Conservation (phyloP, 352 stramenopile species). For the Phytophthora tentaculata region DNA sequence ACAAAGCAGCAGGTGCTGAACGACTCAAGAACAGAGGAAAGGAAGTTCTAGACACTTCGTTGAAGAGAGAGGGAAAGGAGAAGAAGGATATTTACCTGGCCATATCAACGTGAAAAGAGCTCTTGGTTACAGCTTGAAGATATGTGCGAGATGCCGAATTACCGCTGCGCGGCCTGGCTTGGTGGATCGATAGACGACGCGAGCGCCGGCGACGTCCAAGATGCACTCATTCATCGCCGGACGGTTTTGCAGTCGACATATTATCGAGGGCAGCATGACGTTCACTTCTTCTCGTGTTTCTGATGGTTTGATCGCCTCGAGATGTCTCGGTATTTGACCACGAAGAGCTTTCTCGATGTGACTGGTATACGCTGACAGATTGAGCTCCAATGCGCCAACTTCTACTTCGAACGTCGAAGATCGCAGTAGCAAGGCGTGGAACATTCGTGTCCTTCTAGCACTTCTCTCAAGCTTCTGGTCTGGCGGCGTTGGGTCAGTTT, state of each 20-base stretch:
- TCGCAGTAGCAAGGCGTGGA: slow-evolving; percentile 64
- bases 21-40: slow-evolving; percentile 31
- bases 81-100: slow-evolving; percentile 54
- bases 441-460: slow-evolving; percentile 46
- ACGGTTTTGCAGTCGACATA: slow-evolving; percentile 52
- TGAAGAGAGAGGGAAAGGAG: slow-evolving; percentile 14
- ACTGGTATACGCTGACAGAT: slow-evolving; percentile 52
- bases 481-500: neutral
- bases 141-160: slow-evolving; percentile 54
- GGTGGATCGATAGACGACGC: slow-evolving; percentile 62
- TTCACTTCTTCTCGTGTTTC: slow-evolving; percentile 56
- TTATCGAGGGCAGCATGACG: slow-evolving; percentile 40
- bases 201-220: slow-evolving; percentile 49
- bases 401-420: slow-evolving; percentile 62
- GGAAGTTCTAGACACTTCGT: slow-evolving; percentile 8
- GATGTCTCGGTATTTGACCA: neutral
- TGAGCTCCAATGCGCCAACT: slow-evolving; percentile 50
- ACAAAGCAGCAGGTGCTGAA: slow-evolving; percentile 36
- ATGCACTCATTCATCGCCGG: slow-evolving; percentile 63
- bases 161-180: slow-evolving; percentile 62
- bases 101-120: slow-evolving; percentile 60
- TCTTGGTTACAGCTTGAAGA: slow-evolving; percentile 27
- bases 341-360: slow-evolving; percentile 48
- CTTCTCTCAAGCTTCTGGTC: slow-evolving; percentile 35
- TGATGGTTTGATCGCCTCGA: slow-evolving; percentile 15